Conservation (phyloP, 768 basidiomycete genomes). For the Auricularia sp. region DNA sequence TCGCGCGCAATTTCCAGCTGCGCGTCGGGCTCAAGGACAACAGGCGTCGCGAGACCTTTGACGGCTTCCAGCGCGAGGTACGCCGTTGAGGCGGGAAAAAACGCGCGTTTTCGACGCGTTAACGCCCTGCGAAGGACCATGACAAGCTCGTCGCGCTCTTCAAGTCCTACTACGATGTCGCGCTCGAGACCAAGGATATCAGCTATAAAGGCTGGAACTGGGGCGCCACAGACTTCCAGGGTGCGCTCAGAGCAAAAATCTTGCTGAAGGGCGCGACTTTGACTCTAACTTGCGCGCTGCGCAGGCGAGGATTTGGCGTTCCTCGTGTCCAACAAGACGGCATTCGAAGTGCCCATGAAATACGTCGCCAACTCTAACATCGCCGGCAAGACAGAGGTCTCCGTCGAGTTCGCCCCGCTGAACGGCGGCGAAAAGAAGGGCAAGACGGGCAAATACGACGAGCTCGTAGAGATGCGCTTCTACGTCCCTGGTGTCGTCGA, state of each 20-base stretch:
- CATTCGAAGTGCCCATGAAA: conserved; percentile 81
- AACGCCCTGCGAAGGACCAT: conserved; percentile 52
- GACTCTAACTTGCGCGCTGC: not conserved
- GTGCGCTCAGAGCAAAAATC: conserved; percentile 30
- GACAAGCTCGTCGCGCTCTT: conserved; percentile 72
- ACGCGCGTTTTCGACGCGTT: conserved; percentile 2
- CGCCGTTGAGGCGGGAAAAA: conserved; percentile 14
- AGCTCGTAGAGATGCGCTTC: conserved; percentile 93
- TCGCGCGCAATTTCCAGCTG: conserved; percentile 87
- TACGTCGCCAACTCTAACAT: conserved; percentile 96
- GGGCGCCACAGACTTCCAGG: conserved; percentile 91
- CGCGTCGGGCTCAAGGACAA: conserved; percentile 72
- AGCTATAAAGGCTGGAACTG: conserved; percentile 97
- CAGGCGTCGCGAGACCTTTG: conserved; percentile 66
- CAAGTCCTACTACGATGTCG: conserved; percentile 79
- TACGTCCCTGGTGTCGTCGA: conserved; percentile 78
- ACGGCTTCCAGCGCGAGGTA: conserved; percentile 88
- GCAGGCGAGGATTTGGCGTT: conserved; percentile 88
- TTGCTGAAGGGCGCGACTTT: conserved; percentile 1
- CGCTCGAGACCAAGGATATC: conserved; percentile 76
- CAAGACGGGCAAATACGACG: conserved; percentile 46
- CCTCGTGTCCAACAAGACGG: conserved; percentile 72
- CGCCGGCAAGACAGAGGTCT: conserved; percentile 94
- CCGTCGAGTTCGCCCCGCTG: conserved; percentile 76
- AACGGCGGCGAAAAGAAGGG: conserved; percentile 35